Conservation (phyloP, 352 stramenopile species). For the Aphanomyces euteiches region DNA sequence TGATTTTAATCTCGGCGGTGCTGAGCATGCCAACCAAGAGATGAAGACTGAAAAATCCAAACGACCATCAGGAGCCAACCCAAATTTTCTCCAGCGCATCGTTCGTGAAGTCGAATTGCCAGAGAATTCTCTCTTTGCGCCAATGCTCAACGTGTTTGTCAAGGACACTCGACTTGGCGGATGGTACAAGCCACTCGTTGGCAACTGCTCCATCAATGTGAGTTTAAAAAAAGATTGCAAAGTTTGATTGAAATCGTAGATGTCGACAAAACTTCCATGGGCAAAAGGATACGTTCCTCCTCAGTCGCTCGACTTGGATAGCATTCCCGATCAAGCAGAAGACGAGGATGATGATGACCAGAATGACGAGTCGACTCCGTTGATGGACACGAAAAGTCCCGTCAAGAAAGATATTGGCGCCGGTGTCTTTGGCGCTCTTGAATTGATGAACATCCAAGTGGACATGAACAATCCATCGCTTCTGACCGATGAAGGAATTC, state of each 20-base stretch:
- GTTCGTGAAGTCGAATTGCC: constrained; percentile 83
- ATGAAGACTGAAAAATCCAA: constrained; percentile 87
- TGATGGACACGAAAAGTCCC: constrained; percentile 28
- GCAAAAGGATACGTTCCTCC: constrained; percentile 69
- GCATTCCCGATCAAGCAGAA: constrained; percentile 59
- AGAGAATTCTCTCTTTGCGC: constrained; percentile 82
- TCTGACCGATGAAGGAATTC: constrained; percentile 41
- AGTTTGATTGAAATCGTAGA: constrained; percentile 31
- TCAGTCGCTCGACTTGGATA: constrained; percentile 58
- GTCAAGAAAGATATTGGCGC: constrained; percentile 70
- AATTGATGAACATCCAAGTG: constrained; percentile 63
- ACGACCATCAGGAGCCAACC: constrained; percentile 72
- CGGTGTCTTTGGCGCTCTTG: constrained; percentile 80
- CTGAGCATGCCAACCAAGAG: constrained; percentile 70
- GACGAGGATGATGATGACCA: constrained; percentile 53
- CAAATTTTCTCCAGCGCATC: constrained; percentile 89
- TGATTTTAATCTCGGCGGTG: constrained; percentile 84
- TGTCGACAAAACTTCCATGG: constrained; percentile 80
- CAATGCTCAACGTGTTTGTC: constrained; percentile 87
- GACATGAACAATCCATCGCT: constrained; percentile 24
- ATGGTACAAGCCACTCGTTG: constrained; percentile 80
- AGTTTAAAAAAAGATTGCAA: neutral
- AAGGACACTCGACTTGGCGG: constrained; percentile 85
- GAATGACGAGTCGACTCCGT: neutral
- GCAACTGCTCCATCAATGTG: constrained; percentile 74